Evolutionary conservation across 2,329 filamentous ascomycete species (phyloP).

Genomic region (Botryotinia narcissicola): DNA sequence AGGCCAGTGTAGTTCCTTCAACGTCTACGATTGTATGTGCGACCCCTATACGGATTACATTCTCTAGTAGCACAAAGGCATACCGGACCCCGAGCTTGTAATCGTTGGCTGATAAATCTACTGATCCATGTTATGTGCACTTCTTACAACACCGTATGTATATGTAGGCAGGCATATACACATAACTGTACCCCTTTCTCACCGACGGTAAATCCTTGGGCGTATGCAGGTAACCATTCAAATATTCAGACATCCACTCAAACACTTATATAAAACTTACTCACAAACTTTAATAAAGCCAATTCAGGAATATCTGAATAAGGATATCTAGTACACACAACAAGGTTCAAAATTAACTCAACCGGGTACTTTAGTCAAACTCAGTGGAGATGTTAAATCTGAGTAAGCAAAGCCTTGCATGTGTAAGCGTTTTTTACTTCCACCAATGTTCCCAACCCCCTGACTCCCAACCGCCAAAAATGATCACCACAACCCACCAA

Average conservation of each 20-base stretch:
- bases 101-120: neutral
- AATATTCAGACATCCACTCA: neutral
- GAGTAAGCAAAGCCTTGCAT: conserved; percentile 21
- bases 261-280: neutral
- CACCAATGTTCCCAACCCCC: neutral
- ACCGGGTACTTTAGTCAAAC: conserved; percentile 8
- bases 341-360: conserved; percentile 3
- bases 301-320: neutral
- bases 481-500: neutral
- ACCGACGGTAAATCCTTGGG: neutral
- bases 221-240: neutral
- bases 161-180: neutral
- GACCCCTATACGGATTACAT: neutral
- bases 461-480: conserved; percentile 5
- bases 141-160: neutral
- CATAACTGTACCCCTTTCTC: neutral
- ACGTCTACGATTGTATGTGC: neutral
- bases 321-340: neutral
- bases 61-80: neutral
- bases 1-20: neutral
- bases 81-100: neutral
- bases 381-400: conserved; percentile 6
- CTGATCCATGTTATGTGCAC: neutral
- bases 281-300: neutral
- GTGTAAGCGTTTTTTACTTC: conserved; percentile 12